These are phyloP conservation scores for Mortierella sp. DNA, from an alignment of 371 early-diverging fungal species.

Conservation along the genomic window DNA sequence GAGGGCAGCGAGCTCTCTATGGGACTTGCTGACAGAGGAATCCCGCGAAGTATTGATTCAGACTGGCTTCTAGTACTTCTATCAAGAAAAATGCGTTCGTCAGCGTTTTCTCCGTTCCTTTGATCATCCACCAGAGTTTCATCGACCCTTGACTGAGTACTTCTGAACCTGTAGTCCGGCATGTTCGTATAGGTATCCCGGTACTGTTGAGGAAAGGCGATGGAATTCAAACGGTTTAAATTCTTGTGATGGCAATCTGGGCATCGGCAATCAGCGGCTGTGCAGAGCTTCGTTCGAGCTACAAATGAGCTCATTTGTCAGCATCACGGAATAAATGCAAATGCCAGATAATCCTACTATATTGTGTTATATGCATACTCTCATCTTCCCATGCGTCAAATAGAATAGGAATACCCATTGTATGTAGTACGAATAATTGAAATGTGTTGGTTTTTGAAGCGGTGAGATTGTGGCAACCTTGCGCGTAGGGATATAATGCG, in stretches of 20 bases:
- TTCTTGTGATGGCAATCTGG: slow-evolving; percentile 14
- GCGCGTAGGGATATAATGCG: too few species aligned
- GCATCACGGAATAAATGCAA: too few species aligned
- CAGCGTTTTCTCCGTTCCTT: too few species aligned
- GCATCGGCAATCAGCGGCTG: slow-evolving; percentile 12
- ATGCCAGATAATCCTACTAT: too few species aligned
- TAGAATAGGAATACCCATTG: slow-evolving; percentile 22
- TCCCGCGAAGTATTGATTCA: too few species aligned
- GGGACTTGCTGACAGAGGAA: too few species aligned
- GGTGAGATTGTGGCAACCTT: too few species aligned
- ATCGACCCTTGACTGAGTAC: background rate
- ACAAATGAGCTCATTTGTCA: too few species aligned
- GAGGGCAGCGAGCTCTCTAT: too few species aligned
- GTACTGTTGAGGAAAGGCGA: background rate
- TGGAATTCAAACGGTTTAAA: slow-evolving; percentile 8
- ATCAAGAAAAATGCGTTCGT: too few species aligned
- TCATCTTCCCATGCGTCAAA: slow-evolving; percentile 7
- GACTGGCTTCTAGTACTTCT: too few species aligned
- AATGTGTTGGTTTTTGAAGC: background rate
- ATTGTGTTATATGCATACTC: background rate
- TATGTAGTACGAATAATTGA: background rate
- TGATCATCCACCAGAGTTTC: too few species aligned
- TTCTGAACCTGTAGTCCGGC: slow-evolving; percentile 15
- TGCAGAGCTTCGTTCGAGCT: slow-evolving; percentile 14
- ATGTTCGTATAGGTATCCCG: slow-evolving; percentile 7